Evolutionary conservation across 2,329 filamentous ascomycete species (phyloP).

Genomic region (Domatiomyces globalis): DNA sequence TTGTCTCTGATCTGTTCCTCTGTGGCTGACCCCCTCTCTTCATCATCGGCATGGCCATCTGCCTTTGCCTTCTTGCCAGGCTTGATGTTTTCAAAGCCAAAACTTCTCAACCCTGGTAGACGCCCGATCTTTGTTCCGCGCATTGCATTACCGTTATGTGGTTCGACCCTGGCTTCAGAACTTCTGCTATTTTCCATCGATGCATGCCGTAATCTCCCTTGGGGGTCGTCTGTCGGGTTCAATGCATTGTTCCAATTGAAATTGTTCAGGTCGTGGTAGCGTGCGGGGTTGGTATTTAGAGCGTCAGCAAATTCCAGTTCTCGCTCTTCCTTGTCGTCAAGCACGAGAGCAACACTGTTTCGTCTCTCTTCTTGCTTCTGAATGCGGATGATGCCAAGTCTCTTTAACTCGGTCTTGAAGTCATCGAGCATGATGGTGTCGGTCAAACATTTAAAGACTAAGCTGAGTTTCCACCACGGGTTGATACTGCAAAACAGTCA

Average conservation of each 20-base stretch:
- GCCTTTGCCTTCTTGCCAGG: not conserved
- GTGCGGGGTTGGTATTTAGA: conserved; percentile 7
- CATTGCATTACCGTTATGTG: not conserved
- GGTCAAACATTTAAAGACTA: conserved; percentile 54
- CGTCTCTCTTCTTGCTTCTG: conserved; percentile 14
- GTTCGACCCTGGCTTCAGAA: no score
- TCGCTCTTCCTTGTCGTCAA: conserved; percentile 8
- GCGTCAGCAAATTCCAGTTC: conserved; percentile 12
- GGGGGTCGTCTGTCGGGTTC: conserved; percentile 2
- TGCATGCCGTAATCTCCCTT: conserved; percentile 9
- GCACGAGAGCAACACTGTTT: conserved; percentile 12
- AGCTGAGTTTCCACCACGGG: conserved; percentile 47
- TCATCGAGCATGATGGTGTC: conserved; percentile 54
- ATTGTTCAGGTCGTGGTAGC: conserved; percentile 2
- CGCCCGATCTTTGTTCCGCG: conserved; percentile 5
- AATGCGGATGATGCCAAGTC: conserved; percentile 14
- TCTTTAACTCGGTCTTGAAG: conserved; percentile 42
- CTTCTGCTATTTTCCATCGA: conserved; percentile 1
- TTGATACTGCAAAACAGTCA: conserved; percentile 31
- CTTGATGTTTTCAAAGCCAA: conserved; percentile 1
- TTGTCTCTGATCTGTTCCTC: no score
- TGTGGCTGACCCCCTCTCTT: conserved; percentile 1
- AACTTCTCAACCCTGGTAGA: conserved; percentile 10
- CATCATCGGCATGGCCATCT: not conserved
- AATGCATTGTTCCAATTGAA: conserved; percentile 2